phyloP scores from a whole-genome alignment of 2,329 filamentous ascomycete genomes.

The Clonostachys byssicola region DNA sequence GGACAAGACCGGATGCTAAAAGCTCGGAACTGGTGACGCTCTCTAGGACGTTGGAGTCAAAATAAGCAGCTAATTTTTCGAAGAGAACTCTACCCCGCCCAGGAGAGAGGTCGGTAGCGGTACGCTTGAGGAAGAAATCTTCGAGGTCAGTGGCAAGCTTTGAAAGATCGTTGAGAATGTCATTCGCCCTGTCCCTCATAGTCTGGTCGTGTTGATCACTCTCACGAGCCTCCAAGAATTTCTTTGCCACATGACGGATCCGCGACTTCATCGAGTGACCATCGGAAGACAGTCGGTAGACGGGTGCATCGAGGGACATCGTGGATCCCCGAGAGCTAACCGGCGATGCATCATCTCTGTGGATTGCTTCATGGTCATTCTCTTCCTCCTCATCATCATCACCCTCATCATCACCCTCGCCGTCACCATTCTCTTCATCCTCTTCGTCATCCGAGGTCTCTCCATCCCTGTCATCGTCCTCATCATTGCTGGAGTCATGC shows the following conservation, averaged over 20 bases:
- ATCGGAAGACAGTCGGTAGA: conserved; percentile 41
- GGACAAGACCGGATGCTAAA: conserved; percentile 84
- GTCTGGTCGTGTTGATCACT: conserved; percentile 65
- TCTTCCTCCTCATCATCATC: conserved; percentile 52
- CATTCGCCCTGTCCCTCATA: conserved; percentile 74
- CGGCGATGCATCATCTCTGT: conserved; percentile 58
- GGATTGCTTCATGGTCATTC: conserved; percentile 20
- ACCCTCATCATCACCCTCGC: conserved; percentile 41
- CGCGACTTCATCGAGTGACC: conserved; percentile 54
- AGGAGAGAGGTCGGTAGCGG: conserved; percentile 35
- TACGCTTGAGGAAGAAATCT: conserved; percentile 60
- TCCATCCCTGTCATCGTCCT: conserved; percentile 13
- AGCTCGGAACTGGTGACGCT: conserved; percentile 95
- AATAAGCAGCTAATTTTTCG: conserved; percentile 72
- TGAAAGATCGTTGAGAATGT: conserved; percentile 71
- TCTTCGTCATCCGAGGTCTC: conserved; percentile 17
- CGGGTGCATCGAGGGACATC: conserved; percentile 56
- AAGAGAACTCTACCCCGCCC: conserved; percentile 65
- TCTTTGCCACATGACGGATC: conserved; percentile 74
- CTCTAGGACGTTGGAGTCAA: conserved; percentile 82
- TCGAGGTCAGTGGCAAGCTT: conserved; percentile 69
- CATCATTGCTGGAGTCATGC: conserved; percentile 5
- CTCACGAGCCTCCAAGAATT: conserved; percentile 81
- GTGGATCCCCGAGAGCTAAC: conserved; percentile 63
- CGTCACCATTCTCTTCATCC: conserved; percentile 44